Base-by-base conservation (phyloP, 73 alveolate species). In the Paramecium biaurelia region DNA sequence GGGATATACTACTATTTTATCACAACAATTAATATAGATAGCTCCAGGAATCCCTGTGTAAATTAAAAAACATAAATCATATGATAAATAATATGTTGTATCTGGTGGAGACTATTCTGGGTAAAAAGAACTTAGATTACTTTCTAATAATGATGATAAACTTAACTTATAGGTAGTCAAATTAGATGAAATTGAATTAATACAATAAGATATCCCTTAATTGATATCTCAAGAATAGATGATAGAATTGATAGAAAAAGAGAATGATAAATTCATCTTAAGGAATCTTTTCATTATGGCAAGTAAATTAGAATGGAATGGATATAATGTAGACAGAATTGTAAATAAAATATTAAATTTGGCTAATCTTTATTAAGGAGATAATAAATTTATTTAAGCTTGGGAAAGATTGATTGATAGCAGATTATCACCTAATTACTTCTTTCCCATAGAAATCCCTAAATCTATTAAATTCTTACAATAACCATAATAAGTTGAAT, bases 31-130 rank as follows among this genome's bases (percentile, higher is more conserved):
- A 2, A 63, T 32, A 38, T 89, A 43, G 41, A 30, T 70, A 70
- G 74, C 43, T 56, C 87, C 76, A 32, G 85, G 85, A 63, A 59
- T 89, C 85, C 84, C 70, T 11, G 93, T 72, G 10, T 38, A 30
- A 32, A 86, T 32, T 53, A 72, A 57, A 35, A 63, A 26, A 41
- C 88, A 59, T 11, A 86, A 86, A 68, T 76, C 67, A 47, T 72
- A 49, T 49, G 76, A 42, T 57, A 47, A 30, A 70, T 56, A 32
- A 30, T 49, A 70, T 34, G 42, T 43, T 38, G 35, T 70, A 23
- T 42, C 74, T 18, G 94, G 94, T 57, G 94, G 94, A 26, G 87
- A 70, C 5, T 63, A 45, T 21, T 38, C 92, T 70, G 94, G 94
- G 1, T 89, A 89, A 53, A 70, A 89, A 34, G 37, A 70, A 41